Conservation (phyloP, 2,329 filamentous ascomycete genomes). For the Hypoxylon sp. region DNA sequence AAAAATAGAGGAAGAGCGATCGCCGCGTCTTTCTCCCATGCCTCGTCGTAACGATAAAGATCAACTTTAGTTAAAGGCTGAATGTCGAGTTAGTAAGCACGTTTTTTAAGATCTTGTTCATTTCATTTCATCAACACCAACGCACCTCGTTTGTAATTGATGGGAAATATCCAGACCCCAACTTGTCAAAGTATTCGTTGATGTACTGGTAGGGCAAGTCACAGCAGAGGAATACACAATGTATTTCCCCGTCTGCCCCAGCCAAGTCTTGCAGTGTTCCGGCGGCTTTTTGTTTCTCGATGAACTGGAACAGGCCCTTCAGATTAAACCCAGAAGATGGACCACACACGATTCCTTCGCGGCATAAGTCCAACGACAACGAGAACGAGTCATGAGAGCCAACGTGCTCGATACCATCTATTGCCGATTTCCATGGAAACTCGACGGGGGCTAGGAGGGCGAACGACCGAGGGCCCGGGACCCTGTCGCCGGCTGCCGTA, state of each 20-base stretch:
- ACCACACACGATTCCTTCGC: constrained; percentile 71
- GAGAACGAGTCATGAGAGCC: constrained; percentile 68
- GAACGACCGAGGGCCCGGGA: constrained; percentile 71
- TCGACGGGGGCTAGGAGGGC: constrained; percentile 64
- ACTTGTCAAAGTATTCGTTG: constrained; percentile 71
- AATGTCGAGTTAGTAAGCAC: constrained; percentile 39
- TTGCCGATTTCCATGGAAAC: constrained; percentile 71
- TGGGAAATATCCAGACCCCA: constrained; percentile 64
- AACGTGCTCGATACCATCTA: constrained; percentile 71
- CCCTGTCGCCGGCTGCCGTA: constrained; percentile 69
- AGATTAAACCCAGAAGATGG: constrained; percentile 74
- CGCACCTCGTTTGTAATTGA: constrained; percentile 63
- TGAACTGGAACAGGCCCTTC: constrained; percentile 64
- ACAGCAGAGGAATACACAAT: constrained; percentile 73
- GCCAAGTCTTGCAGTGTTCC: constrained; percentile 62
- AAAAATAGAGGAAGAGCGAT: constrained; percentile 59
- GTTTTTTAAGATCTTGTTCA: background rate
- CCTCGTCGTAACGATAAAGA: constrained; percentile 68
- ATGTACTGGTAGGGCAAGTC: constrained; percentile 76
- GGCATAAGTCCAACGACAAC: constrained; percentile 67
- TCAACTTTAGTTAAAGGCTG: constrained; percentile 64
- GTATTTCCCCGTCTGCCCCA: constrained; percentile 61
- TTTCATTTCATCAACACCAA: too few species aligned
- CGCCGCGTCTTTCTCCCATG: constrained; percentile 64
- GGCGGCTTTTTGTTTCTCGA: constrained; percentile 63